Base-by-base conservation (phyloP, 768 basidiomycete species). In the Crassisporium funariophilum region DNA sequence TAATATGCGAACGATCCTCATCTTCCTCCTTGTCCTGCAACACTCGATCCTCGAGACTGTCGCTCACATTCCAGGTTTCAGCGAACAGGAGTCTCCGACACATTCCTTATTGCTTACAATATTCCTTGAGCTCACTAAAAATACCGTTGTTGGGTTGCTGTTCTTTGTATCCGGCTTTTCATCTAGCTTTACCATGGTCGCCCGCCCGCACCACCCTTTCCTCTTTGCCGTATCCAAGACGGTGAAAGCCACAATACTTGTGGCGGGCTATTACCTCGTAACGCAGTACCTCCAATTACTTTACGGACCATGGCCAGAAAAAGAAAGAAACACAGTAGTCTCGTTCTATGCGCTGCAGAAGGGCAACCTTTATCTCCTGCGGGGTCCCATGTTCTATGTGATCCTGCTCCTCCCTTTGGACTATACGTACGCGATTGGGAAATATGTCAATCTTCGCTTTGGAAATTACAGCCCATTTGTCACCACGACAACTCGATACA, bases 1-100 rank as follows among this genome's bases (percentile, higher is more conserved):
- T 24, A 46, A 46, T 11, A 20, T 37, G 9, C 44, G 44, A 2
- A 25, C 44, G 6, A 16, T 37, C 35, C 44, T 46, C 3, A 21
- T 46, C 35, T 46, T 46, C 35, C 10, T 46, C 16, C 34, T 46
- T 12, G 25, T 46, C 16, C 34, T 46, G 12, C 44, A 46, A 20
- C 22, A 37, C 15, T 21, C 44, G 10, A 27, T 25, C 10, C 22
- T 46, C 23, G 44, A 46, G 19, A 46, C 44, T 4, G 36, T 37
- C 11, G 22, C 44, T 2, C 10, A 46, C 15, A 36, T 21, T 12
- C 44, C 44, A 5, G 34, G 35, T 7, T 33, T 19, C 31, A 36
- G 21, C 35, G 22, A 44, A 16, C 13, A 19, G 11, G 25, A 44
- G 3, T 38, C 24, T 15, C 36, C 35, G 15, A 46, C 17, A 25